Evolutionary conservation across 768 basidiomycete genomes (phyloP), one percentile per base, ranked within the genome.

Genomic region (Trametes cinnabarina): DNA sequence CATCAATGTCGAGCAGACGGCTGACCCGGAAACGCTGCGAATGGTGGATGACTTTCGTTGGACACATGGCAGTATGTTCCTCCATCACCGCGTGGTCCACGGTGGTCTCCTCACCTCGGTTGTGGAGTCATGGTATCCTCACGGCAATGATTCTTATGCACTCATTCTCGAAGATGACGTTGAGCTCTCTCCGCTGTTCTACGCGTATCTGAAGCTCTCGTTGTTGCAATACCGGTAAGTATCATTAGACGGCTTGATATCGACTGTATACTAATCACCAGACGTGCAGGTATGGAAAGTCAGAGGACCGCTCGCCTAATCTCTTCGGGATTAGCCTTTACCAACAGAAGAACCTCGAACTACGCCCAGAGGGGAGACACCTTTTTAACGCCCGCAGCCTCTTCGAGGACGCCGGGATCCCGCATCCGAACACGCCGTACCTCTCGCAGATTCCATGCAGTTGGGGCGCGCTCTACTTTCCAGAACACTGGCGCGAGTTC

Each of bases 401-500:
- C 20, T 90, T 94, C 69, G 67, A 70, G 10, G 58, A 69, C 0
- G 62, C 71, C 10, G 74, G 74, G 2, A 47, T 82, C n/a, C 53
- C 73, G 0, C 61, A 79, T 42, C 72, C 80, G 0, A 73, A 76
- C 1, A 84, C 84, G 0, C 92, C 93, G 0, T 94, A 92, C 69
- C 81, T 94, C 41, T 92, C 91, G 0, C 88, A 90, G 57, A 83
- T 92, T 10, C 93, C 92, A 0, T 94, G 92, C 71, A 92, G 89
- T 72, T 95, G 92, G 92, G 93, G 92, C 14, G 92, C 90, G 2
- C 77, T 92, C 35, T 95, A 94, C 74, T 95, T 95, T 68, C 92
- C 93, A 11, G 82, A 90, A 62, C 86, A 88, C 65, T 94, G 92
- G 92, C 82, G 85, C 63, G 90, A 90, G 69, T 94, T 94, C 70